Base-by-base conservation (phyloP, 495 filamentous ascomycete species). In the Penicillium subrubescens region DNA sequence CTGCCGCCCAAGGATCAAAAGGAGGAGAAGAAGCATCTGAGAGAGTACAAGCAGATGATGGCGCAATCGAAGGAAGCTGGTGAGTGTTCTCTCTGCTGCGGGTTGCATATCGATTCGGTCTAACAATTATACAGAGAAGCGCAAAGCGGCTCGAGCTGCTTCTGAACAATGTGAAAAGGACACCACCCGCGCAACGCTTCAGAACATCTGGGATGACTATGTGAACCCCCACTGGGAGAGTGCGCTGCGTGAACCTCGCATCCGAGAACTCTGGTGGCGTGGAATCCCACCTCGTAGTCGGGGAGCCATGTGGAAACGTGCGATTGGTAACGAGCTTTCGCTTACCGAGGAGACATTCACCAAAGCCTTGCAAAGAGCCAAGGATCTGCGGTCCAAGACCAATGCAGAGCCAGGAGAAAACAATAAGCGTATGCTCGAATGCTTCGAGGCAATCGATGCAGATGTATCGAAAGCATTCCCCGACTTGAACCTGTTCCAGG, bases 21-120 rank as follows among this genome's bases (percentile, higher is more conserved):
- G 54, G 95, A 99, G 74, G 95, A 99, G 76, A 94, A 87, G 74
- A 89, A 88, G 60, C 95, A 99, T 71, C 66, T 99, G 59, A 94
- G 86, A 71, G 91, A 98, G 74, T 99, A 97, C 70, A 90, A 96
- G 73, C 86, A 83, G 70, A 98, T 99, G 91, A 96, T 97, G 91
- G 87, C 87, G 0, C 84, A 86, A 59, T 90, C 92, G 53, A 78
- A 86, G 35, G 92, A 96, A 76, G 85, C 89, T 50, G 86, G 87
- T 88, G 76, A 52, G 82, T 79, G 46, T 50, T 31, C 41, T 31
- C 39, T 27, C 8, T 11, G 41, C 2, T 11, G 37, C 1, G 2
- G 27, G 8, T 29, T n/a, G 44, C 3, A 64, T 2, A 8, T 52
- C 17, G 43, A n/a, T 8, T 51, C 61, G 31, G 64, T 17, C 54